Evolutionary conservation across 257 asterid genomes (phyloP).

Genomic region (Capsicum pubescens): DNA sequence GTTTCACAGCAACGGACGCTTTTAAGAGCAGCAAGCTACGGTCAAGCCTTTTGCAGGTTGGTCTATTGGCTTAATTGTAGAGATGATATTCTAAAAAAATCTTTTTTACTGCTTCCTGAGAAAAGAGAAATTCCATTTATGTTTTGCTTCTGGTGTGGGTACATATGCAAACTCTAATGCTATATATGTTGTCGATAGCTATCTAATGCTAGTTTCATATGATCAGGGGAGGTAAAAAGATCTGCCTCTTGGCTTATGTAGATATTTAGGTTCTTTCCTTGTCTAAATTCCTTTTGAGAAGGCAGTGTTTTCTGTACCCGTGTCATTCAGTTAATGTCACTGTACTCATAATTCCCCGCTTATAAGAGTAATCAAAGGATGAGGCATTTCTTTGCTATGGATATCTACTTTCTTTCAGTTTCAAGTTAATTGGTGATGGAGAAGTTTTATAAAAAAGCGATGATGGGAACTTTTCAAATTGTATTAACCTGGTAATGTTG

Average conservation of each 20-base stretch:
- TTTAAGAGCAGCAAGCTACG: constrained; percentile 95
- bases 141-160: constrained; percentile 3
- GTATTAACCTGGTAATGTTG: background rate
- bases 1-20: constrained; percentile 72
- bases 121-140: background rate
- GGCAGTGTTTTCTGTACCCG: background rate
- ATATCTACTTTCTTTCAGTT: background rate
- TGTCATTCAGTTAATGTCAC: background rate
- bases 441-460: background rate
- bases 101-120: background rate
- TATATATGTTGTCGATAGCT: background rate
- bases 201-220: constrained; percentile 2
- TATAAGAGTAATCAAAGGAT: background rate
- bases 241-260: background rate
- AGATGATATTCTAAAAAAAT: background rate
- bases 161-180: background rate
- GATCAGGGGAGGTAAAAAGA: background rate
- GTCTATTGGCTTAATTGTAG: constrained; percentile 33
- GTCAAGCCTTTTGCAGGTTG: constrained; percentile 97
- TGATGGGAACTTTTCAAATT: constrained; percentile 1
- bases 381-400: background rate
- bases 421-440: background rate
- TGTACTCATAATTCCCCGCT: background rate
- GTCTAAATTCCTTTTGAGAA: constrained; percentile 19
- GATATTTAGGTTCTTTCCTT: background rate